Conservation (phyloP, 2,329 filamentous ascomycete genomes). For the Pyrenophora tritici-repentis region DNA sequence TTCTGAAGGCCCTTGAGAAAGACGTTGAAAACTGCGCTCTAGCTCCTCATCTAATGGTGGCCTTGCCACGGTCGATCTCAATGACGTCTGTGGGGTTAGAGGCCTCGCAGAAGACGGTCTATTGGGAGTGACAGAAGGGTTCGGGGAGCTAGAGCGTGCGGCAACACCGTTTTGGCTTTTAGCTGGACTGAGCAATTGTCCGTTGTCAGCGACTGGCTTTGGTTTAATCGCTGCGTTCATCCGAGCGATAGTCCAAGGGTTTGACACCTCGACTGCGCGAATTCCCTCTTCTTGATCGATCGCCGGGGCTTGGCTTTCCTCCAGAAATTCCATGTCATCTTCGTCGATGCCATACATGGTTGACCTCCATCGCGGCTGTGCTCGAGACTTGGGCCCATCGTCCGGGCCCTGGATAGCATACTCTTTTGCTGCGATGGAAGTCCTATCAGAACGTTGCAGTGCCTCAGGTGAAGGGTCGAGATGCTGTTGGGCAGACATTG, state of each 20-base stretch:
- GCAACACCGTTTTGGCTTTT: constrained; percentile 18
- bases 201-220: constrained; percentile 13
- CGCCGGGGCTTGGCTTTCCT: constrained; percentile 17
- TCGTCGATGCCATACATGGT: constrained; percentile 49
- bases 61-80: constrained; percentile 4
- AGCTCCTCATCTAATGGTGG: constrained; percentile 9
- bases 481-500: constrained; percentile 5
- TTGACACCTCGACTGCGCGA: constrained; percentile 46
- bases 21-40: constrained; percentile 14
- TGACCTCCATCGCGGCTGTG: constrained; percentile 34
- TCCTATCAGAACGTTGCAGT: background rate
- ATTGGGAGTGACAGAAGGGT: background rate
- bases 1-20: background rate
- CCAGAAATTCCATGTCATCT: constrained; percentile 38
- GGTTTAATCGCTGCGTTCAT: constrained; percentile 48
- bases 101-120: constrained; percentile 5
- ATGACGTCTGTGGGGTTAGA: constrained; percentile 25
- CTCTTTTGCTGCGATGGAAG: constrained; percentile 1
- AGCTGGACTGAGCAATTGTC: constrained; percentile 33
- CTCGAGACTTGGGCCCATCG: background rate
- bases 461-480: background rate
- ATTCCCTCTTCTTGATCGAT: constrained; percentile 35
- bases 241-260: constrained; percentile 57
- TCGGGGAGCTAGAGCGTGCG: constrained; percentile 14
- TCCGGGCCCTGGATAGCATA: background rate